These are phyloP conservation scores for Xylaria scruposa DNA, from an alignment of 495 filamentous ascomycete genomes.

Conservation along the genomic window DNA sequence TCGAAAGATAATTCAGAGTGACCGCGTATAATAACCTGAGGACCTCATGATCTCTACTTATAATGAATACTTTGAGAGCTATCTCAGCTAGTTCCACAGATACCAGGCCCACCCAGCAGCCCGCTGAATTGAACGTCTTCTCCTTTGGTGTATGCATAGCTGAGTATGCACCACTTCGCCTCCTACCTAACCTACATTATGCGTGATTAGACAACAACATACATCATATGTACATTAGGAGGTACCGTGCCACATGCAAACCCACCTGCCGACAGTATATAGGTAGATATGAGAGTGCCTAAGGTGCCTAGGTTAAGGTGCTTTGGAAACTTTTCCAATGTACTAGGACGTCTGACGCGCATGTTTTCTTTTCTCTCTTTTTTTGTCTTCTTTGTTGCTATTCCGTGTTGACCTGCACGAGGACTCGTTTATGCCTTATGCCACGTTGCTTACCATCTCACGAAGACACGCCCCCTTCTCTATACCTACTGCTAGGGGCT, in stretches of 20 bases:
- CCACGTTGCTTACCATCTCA: constrained; percentile 1
- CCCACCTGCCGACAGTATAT: not conserved
- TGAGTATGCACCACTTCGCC: not conserved
- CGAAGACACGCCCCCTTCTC: constrained; percentile 11
- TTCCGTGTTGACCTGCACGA: constrained; percentile 6
- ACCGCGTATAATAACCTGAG: no score
- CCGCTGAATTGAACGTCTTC: constrained; percentile 22
- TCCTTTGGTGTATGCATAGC: not conserved
- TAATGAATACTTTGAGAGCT: not conserved
- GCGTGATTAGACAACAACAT: no score
- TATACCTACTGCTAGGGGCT: not conserved
- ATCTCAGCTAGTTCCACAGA: not conserved
- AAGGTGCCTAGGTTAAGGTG: no score
- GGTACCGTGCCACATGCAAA: not conserved
- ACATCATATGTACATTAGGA: no score
- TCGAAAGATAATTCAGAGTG: not conserved
- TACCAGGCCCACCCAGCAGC: constrained; percentile 7
- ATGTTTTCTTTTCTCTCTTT: constrained; percentile 15
- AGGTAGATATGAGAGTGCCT: no score
- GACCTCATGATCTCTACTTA: no score
- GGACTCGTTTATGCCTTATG: not conserved
- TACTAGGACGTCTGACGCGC: constrained; percentile 12
- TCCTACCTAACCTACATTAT: not conserved
- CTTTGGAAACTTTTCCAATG: constrained; percentile 5
- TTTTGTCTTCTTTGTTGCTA: not conserved